These are phyloP conservation scores for Alternaria gansuensis DNA, from an alignment of 2,329 filamentous ascomycete species.

Conservation along the genomic window DNA sequence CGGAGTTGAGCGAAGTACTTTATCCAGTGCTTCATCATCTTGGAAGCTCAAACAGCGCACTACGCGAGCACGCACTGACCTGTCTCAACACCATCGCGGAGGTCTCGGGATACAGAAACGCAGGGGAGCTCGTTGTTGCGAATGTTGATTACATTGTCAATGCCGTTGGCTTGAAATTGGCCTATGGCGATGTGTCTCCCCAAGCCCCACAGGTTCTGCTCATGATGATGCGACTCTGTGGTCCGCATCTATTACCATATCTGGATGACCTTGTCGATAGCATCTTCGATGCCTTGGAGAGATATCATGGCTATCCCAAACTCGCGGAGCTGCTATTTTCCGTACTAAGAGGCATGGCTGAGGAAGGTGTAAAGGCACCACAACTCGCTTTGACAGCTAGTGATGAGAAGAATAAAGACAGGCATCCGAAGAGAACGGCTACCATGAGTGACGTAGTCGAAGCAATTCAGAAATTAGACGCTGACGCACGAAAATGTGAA, in stretches of 20 bases:
- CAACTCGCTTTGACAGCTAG: slow-evolving; percentile 54
- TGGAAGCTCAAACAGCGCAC: slow-evolving; percentile 71
- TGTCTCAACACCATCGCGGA: slow-evolving; percentile 81
- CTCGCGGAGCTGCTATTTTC: slow-evolving; percentile 87
- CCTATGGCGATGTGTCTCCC: slow-evolving; percentile 90
- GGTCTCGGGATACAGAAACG: slow-evolving; percentile 76
- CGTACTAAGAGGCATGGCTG: slow-evolving; percentile 82
- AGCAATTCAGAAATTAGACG: slow-evolving; percentile 50
- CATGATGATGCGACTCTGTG: slow-evolving; percentile 93
- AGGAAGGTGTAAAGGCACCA: slow-evolving; percentile 74
- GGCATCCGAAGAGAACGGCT: slow-evolving; percentile 8
- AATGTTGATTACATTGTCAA: slow-evolving; percentile 98
- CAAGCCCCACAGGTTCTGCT: slow-evolving; percentile 88
- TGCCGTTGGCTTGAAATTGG: slow-evolving; percentile 85
- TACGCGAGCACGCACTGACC: slow-evolving; percentile 83
- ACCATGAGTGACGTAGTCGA: slow-evolving; percentile 35
- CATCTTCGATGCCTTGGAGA: slow-evolving; percentile 91
- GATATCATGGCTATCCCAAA: slow-evolving; percentile 89
- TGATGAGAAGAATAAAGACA: background rate
- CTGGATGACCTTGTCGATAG: slow-evolving; percentile 90
- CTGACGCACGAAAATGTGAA: slow-evolving; percentile 34
- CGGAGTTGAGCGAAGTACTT: slow-evolving; percentile 87
- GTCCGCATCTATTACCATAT: slow-evolving; percentile 81
- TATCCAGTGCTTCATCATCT: slow-evolving; percentile 92
- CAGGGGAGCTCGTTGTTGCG: slow-evolving; percentile 81